Base-by-base conservation (phyloP, 768 basidiomycete species). In the Phlebiopsis flavidoalba region DNA sequence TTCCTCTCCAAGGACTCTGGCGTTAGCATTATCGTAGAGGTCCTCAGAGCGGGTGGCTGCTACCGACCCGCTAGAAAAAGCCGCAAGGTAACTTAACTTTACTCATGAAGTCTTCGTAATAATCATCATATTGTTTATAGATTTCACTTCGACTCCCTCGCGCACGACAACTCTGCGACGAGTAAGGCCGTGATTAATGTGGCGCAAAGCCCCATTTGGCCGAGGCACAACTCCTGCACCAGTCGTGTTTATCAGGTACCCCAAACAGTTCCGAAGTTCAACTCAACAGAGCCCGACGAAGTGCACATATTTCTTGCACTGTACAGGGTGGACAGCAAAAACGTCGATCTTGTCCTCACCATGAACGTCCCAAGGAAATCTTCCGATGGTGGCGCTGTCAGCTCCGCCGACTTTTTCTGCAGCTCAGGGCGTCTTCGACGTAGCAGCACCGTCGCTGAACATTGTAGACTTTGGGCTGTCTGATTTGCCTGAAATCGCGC, bases 141-240 rank as follows among this genome's bases (percentile, higher is more conserved):
- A 72, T 94, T 88, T 67, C 95, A 97, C 75, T 97, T 97, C 64
- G 81, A 86, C 57, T 88, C 94, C 0, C 74, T 98, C 48, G 95
- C 95, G 12, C 86, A 96, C 67, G 97, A 98, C 75, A 98, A 97
- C 69, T 76, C 81, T 22, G 92, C 96, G 6, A 64, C 73, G 46
- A 79, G 79, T 10, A 74, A 76, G 10, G 69, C 71, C 22, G 79
- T 94, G 19, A 60, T 79, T 19, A 70, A 69, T 2, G 71, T 84
- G 26, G 67, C 76, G 3, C 63, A 80, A 36, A 68, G 71, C 57
- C 78, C 12, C 8, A 43, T 8, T 14, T 31, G 26, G 83, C 67
- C 70, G 74, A 65, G 69, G 74, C 65, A 74, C 26, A 82, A 81
- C 5, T 51, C 61, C 21, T 89, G 85, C 0, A 86, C 87, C 3